Base-by-base conservation (phyloP, 371 early-diverging fungal genomes). In the Mucor saturninus region DNA sequence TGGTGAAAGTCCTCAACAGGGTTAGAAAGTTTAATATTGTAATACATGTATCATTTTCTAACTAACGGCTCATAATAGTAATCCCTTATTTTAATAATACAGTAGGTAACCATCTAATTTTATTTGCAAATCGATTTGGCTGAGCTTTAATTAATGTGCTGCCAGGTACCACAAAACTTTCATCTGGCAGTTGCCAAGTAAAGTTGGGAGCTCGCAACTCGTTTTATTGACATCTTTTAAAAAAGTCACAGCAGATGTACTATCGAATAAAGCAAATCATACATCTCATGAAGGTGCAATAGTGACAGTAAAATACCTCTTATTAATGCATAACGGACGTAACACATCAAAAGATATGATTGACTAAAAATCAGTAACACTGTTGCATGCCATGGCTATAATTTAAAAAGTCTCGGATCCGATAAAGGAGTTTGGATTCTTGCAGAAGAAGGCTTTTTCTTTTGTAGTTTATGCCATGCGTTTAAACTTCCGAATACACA, bases 311-410 rank as follows among this genome's bases (percentile, higher is more conserved):
- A 72, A 80, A 30, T 86, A 90, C 40, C 84, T 74, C 55, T 66
- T 90, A 42, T 59, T 67, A 14, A 58, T 64, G 9, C 67, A 75
- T n/a, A 67, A 75, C 11, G 87, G 86, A 5, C 72, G 77, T 2
- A 87, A 81, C 2, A 61, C 74, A 11, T 80, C 80, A 4, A 46
- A 67, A 4, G 80, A 84, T 42, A 76, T 90, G 14, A 77, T 90
- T 77, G 9, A 67, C 76, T 40, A 65, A 87, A 3, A 69, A 64
- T 11, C 69, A 75, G 39, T 81, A 84, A 4, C 81, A 64, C 80
- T 91, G 87, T 70, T 91, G 9, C 86, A 82, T 60, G 87, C 80
- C 2, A 86, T 91, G 37, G 89, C 90, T 2, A 72, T 21, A 56
- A 14, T 77, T 85, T 53, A 75, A 82, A 45, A 79, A 75, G 65